A percentile compares a stretch with the other conserved stretches of the same genome.
phyloP scores from a whole-genome alignment of 1,284 basidiomycete species.

The Pascua guehoae region DNA sequence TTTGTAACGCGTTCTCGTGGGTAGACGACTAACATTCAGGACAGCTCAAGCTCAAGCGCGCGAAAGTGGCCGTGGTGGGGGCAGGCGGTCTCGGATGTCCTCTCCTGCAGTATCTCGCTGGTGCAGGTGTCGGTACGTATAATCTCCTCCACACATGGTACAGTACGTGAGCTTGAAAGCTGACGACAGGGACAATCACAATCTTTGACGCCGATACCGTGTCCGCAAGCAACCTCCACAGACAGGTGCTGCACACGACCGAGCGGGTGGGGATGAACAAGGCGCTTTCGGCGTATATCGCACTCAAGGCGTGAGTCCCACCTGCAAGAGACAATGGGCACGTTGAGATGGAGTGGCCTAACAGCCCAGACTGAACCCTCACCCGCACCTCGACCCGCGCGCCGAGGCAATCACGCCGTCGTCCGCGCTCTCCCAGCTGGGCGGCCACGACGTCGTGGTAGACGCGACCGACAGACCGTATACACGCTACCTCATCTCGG shows the following conservation, averaged over 20 bases:
- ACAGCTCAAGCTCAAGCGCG: conserved; percentile 71
- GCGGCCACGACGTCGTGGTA: conserved; percentile 69
- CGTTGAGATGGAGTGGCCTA: background rate
- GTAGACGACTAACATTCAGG: conserved; percentile 55
- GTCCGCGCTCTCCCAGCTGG: conserved; percentile 63
- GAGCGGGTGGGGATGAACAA: conserved; percentile 76
- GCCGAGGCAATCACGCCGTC: conserved; percentile 57
- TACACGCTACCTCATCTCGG: conserved; percentile 91
- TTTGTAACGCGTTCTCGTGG: too few relatives aligned
- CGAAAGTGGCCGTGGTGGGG: conserved; percentile 82
- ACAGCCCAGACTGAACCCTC: conserved; percentile 67
- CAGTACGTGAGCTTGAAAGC: background rate
- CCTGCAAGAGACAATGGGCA: too few relatives aligned
- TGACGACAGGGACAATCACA: conserved; percentile 55
- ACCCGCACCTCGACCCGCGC: conserved; percentile 58
- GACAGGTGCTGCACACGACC: conserved; percentile 87
- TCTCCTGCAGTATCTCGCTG: conserved; percentile 85
- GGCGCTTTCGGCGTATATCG: conserved; percentile 70
- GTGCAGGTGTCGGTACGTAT: conserved; percentile 78
- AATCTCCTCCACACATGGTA: background rate
- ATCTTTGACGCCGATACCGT: conserved; percentile 90
- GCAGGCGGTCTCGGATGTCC: conserved; percentile 97
- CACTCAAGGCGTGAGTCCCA: conserved; percentile 60
- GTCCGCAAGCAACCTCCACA: conserved; percentile 86
- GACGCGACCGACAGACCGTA: conserved; percentile 95